phyloP scores from a whole-genome alignment of 2,329 filamentous ascomycete genomes.

The Aureobasidium sp. region DNA sequence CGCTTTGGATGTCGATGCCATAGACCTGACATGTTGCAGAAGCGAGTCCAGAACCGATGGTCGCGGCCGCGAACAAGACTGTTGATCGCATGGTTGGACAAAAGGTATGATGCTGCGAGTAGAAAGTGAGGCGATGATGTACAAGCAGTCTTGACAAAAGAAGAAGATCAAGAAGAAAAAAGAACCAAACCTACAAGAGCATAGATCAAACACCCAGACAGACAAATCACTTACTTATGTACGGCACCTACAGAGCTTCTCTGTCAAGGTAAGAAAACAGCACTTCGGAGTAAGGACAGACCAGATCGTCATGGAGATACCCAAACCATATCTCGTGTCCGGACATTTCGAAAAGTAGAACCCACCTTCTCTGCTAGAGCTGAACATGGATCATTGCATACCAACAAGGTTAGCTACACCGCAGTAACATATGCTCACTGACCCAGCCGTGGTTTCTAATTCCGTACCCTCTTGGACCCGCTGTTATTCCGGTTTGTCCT shows the following conservation, averaged over 20 bases:
- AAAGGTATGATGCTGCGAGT: not conserved
- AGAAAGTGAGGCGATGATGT: not conserved
- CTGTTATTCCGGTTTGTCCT: no score
- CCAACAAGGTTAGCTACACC: no score
- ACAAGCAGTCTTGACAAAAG: not conserved
- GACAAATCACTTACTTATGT: not conserved
- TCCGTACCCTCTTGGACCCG: no score
- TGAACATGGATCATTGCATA: not conserved
- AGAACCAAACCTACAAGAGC: not conserved
- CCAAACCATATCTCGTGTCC: not conserved
- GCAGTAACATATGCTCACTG: no score
- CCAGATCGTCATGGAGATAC: not conserved
- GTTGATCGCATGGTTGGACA: not conserved
- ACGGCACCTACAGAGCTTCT: not conserved
- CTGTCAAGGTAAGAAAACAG: not conserved
- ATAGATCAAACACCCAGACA: not conserved
- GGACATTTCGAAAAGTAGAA: not conserved
- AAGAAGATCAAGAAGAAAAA: not conserved
- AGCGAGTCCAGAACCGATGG: not conserved
- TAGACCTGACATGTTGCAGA: conserved; percentile 21
- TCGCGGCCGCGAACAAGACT: not conserved
- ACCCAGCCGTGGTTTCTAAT: no score
- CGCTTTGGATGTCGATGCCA: conserved; percentile 36
- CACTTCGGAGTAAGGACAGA: not conserved
- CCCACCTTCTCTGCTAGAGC: not conserved